Conservation (phyloP, 768 basidiomycete genomes). For the Tylopilus sp. region DNA sequence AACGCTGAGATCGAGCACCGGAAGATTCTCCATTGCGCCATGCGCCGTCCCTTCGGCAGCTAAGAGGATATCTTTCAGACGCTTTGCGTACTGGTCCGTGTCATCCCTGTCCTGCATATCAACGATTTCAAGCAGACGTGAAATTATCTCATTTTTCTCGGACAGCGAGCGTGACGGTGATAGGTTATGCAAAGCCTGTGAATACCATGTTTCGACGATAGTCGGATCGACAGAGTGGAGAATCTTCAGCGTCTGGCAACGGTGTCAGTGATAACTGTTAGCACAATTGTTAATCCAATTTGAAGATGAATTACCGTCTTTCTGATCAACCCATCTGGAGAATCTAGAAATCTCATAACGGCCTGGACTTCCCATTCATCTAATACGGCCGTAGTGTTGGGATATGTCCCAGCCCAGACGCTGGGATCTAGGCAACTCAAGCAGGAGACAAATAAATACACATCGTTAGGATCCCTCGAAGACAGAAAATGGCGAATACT, state of each 20-base stretch:
- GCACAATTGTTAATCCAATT: not conserved
- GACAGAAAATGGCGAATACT: constrained; percentile 56
- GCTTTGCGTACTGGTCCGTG: constrained; percentile 56
- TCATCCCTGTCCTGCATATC: constrained; percentile 45
- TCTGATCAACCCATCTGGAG: constrained; percentile 54
- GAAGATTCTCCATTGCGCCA: constrained; percentile 28
- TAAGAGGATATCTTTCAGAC: constrained; percentile 42
- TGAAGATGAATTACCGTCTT: constrained; percentile 44
- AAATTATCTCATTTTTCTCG: constrained; percentile 41
- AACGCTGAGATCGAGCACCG: constrained; percentile 54
- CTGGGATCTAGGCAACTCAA: constrained; percentile 53
- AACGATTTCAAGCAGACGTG: constrained; percentile 54
- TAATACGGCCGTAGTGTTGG: constrained; percentile 48
- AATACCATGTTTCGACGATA: constrained; percentile 57
- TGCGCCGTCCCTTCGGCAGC: constrained; percentile 34
- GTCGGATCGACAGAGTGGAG: constrained; percentile 54
- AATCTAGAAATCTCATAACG: constrained; percentile 66
- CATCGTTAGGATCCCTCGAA: constrained; percentile 55
- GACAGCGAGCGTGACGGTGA: constrained; percentile 31
- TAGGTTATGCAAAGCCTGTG: constrained; percentile 39
- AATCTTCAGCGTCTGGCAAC: constrained; percentile 59
- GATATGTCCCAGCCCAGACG: constrained; percentile 65
- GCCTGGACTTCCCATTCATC: constrained; percentile 73
- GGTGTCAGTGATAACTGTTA: constrained; percentile 7
- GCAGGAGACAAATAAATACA: constrained; percentile 66